phyloP scores from a whole-genome alignment of 306 rosid species.

The Rosa rugosa region DNA sequence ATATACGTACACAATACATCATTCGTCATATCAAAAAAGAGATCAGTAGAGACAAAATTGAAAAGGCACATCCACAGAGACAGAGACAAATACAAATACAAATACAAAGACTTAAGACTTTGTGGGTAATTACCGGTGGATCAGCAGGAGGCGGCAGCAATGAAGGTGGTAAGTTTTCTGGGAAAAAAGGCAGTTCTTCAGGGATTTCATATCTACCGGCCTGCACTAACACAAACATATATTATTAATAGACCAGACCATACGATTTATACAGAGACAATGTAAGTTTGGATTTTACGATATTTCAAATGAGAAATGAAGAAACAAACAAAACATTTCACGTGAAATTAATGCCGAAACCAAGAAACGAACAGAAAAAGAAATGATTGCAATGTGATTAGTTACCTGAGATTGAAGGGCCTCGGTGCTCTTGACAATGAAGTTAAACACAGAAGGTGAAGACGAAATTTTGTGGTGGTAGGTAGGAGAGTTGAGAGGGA shows the following conservation, averaged over 20 bases:
- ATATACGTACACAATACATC: not conserved
- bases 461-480: conserved; percentile 37
- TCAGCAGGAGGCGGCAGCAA: conserved; percentile 48
- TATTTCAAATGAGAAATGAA: not conserved
- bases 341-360: not conserved
- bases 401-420: conserved; percentile 62
- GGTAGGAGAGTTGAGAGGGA: conserved; percentile 51
- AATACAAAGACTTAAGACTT: not conserved
- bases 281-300: not conserved
- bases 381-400: not conserved
- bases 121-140: conserved; percentile 45
- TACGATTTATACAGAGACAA: not conserved
- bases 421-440: conserved; percentile 58
- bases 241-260: not conserved
- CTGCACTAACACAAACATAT: conserved; percentile 33
- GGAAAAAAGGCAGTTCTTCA: conserved; percentile 82
- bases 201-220: conserved; percentile 78
- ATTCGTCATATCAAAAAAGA: not conserved
- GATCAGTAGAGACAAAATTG: not conserved
- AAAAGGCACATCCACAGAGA: not conserved
- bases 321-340: conserved; percentile 16
- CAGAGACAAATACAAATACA: not conserved
- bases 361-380: not conserved
- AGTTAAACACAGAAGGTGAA: conserved; percentile 54
- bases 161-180: conserved; percentile 49